Conservation (phyloP, 2,329 filamentous ascomycete genomes). For the Trichoderma simmonsii region DNA sequence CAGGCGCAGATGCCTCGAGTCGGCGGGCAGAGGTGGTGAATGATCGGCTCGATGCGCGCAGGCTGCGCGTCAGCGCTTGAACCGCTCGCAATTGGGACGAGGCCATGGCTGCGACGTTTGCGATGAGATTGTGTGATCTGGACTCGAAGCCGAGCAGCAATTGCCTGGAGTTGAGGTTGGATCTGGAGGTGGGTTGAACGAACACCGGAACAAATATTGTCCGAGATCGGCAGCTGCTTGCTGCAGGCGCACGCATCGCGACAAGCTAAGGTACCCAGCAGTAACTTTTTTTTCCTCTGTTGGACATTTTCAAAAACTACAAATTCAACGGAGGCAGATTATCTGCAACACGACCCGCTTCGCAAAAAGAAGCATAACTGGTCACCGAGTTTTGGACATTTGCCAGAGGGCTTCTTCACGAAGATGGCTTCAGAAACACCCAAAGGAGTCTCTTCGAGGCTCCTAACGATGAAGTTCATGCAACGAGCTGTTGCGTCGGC, state of each 20-base stretch:
- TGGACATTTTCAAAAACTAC: neutral
- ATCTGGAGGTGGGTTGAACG: neutral
- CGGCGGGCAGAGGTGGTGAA: slow-evolving; percentile 49
- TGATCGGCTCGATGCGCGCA: slow-evolving; percentile 44
- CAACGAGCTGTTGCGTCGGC: slow-evolving; percentile 72
- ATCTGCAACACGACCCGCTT: neutral
- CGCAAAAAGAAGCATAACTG: neutral
- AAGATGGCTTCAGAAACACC: slow-evolving; percentile 52
- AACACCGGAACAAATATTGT: slow-evolving; percentile 13
- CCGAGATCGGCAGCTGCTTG: neutral
- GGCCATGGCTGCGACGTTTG: slow-evolving; percentile 35
- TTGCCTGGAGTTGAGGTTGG: neutral
- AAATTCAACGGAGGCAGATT: neutral
- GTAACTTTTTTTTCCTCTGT: slow-evolving; percentile 6
- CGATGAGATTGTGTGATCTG: slow-evolving; percentile 14
- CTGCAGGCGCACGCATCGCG: neutral
- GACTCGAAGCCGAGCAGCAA: slow-evolving; percentile 1
- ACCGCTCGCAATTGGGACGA: slow-evolving; percentile 47
- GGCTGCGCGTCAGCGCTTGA: slow-evolving; percentile 42
- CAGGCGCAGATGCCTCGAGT: slow-evolving; percentile 43
- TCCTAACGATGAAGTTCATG: slow-evolving; percentile 98
- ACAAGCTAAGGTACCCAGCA: neutral
- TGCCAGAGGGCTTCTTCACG: neutral
- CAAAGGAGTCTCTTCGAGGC: slow-evolving; percentile 76
- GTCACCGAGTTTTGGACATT: neutral